Conservation (phyloP, 768 basidiomycete species). For the Lactarius hatsudake region DNA sequence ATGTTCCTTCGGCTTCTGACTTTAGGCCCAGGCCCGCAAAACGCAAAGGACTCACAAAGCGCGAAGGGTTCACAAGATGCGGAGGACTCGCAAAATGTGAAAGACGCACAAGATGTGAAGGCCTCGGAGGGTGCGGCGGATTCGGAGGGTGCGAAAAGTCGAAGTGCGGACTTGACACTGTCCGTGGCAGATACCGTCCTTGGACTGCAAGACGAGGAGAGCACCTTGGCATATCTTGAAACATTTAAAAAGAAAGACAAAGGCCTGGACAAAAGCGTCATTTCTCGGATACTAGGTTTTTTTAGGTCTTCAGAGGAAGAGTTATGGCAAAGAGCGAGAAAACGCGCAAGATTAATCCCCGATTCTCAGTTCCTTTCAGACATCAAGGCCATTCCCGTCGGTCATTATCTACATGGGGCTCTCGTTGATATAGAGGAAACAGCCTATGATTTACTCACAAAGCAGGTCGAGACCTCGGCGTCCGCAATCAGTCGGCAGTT, state of each 20-base stretch:
- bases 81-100: no score
- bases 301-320: not conserved
- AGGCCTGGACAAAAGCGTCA: not conserved
- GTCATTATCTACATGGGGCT: not conserved
- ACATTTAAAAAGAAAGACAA: not conserved
- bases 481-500: slow-evolving; percentile 4
- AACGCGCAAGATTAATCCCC: not conserved
- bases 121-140: no score
- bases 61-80: no score
- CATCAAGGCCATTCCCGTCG: not conserved
- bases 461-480: slow-evolving; percentile 2
- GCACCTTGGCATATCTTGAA: not conserved
- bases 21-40: not conserved
- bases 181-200: not conserved
- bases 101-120: no score
- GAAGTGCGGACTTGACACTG: not conserved
- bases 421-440: not conserved
- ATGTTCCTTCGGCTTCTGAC: not conserved
- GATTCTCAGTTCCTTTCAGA: slow-evolving; percentile 20
- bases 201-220: not conserved
- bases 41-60: not conserved
- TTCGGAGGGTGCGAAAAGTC: no score
- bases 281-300: not conserved
- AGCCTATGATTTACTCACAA: slow-evolving; percentile 13
- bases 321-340: slow-evolving; percentile 3